phyloP scores from a whole-genome alignment of 2,329 filamentous ascomycete species.

The Sporothrix curviconia region DNA sequence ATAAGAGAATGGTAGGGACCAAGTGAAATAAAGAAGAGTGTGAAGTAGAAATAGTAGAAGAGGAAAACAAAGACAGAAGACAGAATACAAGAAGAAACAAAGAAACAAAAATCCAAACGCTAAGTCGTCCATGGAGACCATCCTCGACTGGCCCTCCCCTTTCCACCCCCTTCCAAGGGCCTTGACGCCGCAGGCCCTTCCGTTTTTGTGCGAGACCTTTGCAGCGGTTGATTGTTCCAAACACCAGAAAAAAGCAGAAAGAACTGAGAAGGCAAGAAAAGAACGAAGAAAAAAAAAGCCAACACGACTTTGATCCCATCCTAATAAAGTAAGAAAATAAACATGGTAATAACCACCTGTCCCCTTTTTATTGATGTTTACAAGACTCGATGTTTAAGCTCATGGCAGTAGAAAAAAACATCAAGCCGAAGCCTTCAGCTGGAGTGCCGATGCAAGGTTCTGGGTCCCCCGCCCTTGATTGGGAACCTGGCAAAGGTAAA shows the following conservation, averaged over 20 bases:
- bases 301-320: too few relatives aligned
- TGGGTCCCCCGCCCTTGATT: too few relatives aligned
- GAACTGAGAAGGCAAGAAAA: background rate
- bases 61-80: background rate
- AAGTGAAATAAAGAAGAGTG: background rate
- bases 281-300: background rate
- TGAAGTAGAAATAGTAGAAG: background rate
- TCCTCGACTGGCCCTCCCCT: background rate
- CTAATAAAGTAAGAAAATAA: background rate
- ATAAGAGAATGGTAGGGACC: background rate
- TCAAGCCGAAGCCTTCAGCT: too few relatives aligned
- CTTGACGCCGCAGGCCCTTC: conserved; percentile 5
- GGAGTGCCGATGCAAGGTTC: too few relatives aligned
- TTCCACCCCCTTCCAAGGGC: background rate
- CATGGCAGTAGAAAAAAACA: too few relatives aligned
- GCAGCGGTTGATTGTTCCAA: conserved; percentile 1
- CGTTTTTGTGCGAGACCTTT: conserved; percentile 5
- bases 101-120: background rate
- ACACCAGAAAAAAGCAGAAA: conserved; percentile 5
- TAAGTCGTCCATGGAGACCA: background rate
- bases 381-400: too few relatives aligned
- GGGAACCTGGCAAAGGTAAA: too few relatives aligned
- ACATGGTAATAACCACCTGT: background rate
- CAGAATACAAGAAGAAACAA: background rate
- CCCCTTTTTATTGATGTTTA: conserved; percentile 1